Evolutionary conservation across 2,329 filamentous ascomycete species (phyloP).

Genomic region (Berkeleyomyces basicola): DNA sequence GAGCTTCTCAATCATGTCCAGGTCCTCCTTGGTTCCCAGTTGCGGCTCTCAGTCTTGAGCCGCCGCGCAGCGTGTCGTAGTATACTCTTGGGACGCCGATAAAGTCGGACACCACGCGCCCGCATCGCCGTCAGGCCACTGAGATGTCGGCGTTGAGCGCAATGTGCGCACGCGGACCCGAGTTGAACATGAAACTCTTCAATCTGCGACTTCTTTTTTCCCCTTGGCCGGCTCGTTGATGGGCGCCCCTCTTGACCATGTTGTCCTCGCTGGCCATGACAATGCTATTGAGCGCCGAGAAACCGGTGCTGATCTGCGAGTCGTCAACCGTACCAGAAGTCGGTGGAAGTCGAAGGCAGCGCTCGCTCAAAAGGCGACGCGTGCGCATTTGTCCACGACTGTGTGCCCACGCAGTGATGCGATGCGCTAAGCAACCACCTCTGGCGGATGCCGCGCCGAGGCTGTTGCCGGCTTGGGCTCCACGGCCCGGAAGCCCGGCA

Average conservation of each 20-base stretch:
- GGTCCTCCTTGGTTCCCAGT: constrained; percentile 54
- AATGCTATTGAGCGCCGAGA: constrained; percentile 71
- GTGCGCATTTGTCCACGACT: constrained; percentile 77
- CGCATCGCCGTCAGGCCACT: constrained; percentile 58
- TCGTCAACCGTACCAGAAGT: constrained; percentile 97
- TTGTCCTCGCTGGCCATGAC: constrained; percentile 82
- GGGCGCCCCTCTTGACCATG: constrained; percentile 88
- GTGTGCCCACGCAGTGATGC: constrained; percentile 97
- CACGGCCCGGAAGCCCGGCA: constrained; percentile 61
- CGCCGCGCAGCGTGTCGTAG: constrained; percentile 61
- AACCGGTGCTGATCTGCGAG: constrained; percentile 81
- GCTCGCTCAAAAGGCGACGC: constrained; percentile 65
- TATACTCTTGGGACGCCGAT: constrained; percentile 76
- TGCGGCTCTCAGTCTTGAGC: constrained; percentile 44
- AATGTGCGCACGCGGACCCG: constrained; percentile 81
- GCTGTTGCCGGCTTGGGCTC: constrained; percentile 22
- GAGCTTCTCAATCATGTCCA: constrained; percentile 57
- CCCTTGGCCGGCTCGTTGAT: constrained; percentile 90
- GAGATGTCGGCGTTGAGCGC: constrained; percentile 81
- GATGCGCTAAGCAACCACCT: constrained; percentile 54
- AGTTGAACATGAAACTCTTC: constrained; percentile 90
- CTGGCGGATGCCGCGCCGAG: constrained; percentile 27
- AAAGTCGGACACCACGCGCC: constrained; percentile 80
- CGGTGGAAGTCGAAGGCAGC: constrained; percentile 82
- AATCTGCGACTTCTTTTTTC: constrained; percentile 84